Evolutionary conservation across 495 filamentous ascomycete species (phyloP), one percentile per base, ranked within the genome.

Genomic region (Aspergillus kassunensis): DNA sequence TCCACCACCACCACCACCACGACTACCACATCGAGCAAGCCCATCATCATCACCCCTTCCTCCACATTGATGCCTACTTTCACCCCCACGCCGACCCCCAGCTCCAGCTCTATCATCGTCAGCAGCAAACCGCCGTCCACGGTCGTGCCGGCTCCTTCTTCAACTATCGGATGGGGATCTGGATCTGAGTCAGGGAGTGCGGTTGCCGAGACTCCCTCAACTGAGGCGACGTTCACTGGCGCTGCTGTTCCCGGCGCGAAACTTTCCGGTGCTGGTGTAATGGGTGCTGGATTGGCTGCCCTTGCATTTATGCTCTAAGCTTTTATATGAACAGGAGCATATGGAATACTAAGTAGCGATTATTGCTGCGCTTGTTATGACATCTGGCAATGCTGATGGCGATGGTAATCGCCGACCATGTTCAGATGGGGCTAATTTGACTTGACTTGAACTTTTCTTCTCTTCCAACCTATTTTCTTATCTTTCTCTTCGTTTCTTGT

Each of bases 301-400:
- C 45, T 78, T 35, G 48, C 29, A 6, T 35, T 71, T 41, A 53
- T 78, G 62, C 63, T 76, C 24, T 80, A 72, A 68, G n/a, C n/a
- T n/a, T n/a, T n/a, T n/a, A n/a, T n/a, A n/a, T n/a, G n/a, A n/a
- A n/a, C n/a, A n/a, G n/a, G n/a, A n/a, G n/a, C n/a, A n/a, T n/a
- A n/a, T n/a, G n/a, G n/a, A n/a, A n/a, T n/a, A n/a, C n/a, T n/a
- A n/a, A n/a, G n/a, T n/a, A n/a, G n/a, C n/a, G n/a, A n/a, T n/a
- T n/a, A n/a, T n/a, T n/a, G 24, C 9, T 27, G 24, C 4, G 4
- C 24, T 27, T 27, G 24, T 27, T 27, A 27, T 27, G 21, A 12
- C 10, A n/a, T 5, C 29, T 18, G n/a, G 15, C 16, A 15, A 18
- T 31, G 4, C 16, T 13, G 18, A 13, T 23, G 15, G 27, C 40